Percentiles rank a stretch among this genome's conserved stretches.
These are phyloP conservation scores for Funneliformis geosporum DNA, from an alignment of 192 early-diverging fungal genomes.

Conservation along the genomic window DNA sequence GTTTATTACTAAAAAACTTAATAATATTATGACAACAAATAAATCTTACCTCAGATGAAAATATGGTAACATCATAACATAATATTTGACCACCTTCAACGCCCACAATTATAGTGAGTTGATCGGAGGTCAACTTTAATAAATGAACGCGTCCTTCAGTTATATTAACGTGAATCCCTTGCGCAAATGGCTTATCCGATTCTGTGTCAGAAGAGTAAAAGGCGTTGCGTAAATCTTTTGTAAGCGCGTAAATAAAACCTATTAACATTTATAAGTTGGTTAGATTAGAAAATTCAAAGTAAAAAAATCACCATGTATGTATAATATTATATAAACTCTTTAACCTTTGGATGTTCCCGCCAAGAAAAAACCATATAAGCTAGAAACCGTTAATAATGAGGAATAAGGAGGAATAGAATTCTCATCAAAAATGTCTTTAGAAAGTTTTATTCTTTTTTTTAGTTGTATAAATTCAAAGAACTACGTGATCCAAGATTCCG, in stretches of 20 bases:
- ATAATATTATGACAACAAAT: conserved; percentile 27
- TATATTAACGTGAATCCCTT: conserved; percentile 36
- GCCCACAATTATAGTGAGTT: conserved; percentile 44
- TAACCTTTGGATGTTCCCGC: conserved; percentile 64
- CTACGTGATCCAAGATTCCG: background rate
- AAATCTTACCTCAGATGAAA: conserved; percentile 44
- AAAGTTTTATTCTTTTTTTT: conserved; percentile 14
- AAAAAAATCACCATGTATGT: background rate
- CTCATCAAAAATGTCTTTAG: background rate
- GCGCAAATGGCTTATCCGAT: conserved; percentile 37
- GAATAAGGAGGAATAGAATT: background rate
- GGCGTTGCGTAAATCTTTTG: conserved; percentile 34
- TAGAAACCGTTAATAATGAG: conserved; percentile 55
- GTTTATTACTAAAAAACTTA: conserved; percentile 35
- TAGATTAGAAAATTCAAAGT: conserved; percentile 22
- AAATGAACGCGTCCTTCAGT: conserved; percentile 39
- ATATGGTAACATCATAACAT: conserved; percentile 43
- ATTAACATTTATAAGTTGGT: conserved; percentile 41
- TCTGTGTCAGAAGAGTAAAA: conserved; percentile 36
- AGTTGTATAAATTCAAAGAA: conserved; percentile 32
- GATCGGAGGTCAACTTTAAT: conserved; percentile 49
- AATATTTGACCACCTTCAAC: conserved; percentile 38
- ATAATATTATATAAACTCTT: background rate
- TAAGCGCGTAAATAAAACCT: conserved; percentile 40
- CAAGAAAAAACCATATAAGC: conserved; percentile 67